phyloP scores from a whole-genome alignment of 2,329 filamentous ascomycete genomes.

The Monosporascus sp. region DNA sequence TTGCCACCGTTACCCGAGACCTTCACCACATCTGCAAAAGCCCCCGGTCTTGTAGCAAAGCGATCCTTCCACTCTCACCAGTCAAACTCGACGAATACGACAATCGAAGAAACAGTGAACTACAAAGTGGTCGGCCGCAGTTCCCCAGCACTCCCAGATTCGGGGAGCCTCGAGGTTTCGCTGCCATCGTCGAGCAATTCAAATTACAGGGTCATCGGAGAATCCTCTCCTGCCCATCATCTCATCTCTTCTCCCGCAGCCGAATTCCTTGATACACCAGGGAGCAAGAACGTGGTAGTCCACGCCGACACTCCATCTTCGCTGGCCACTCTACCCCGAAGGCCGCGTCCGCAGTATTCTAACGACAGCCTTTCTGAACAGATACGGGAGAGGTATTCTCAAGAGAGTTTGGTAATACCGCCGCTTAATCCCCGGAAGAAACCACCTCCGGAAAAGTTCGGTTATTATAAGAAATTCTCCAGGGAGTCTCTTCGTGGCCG shows the following conservation, averaged over 20 bases:
- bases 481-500: constrained; percentile 48
- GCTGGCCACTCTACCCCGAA: constrained; percentile 23
- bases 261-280: constrained; percentile 28
- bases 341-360: constrained; percentile 25
- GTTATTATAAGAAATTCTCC: constrained; percentile 45
- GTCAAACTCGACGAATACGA: constrained; percentile 40
- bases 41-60: constrained; percentile 25
- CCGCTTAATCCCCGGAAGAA: constrained; percentile 47
- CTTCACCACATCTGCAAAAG: constrained; percentile 11
- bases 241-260: constrained; percentile 31
- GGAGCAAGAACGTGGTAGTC: constrained; percentile 47
- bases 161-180: constrained; percentile 34
- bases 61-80: constrained; percentile 34
- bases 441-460: constrained; percentile 44
- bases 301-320: constrained; percentile 40
- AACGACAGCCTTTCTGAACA: constrained; percentile 28
- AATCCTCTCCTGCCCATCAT: constrained; percentile 43
- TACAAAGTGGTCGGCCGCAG: constrained; percentile 50
- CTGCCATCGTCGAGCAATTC: constrained; percentile 38
- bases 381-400: constrained; percentile 47
- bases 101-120: constrained; percentile 42
- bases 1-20: constrained; percentile 28
- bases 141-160: constrained; percentile 35
- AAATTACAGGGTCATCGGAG: constrained; percentile 49
- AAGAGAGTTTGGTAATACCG: constrained; percentile 55